Conservation (phyloP, 2,329 filamentous ascomycete genomes). For the Fusarium dlaminii region DNA sequence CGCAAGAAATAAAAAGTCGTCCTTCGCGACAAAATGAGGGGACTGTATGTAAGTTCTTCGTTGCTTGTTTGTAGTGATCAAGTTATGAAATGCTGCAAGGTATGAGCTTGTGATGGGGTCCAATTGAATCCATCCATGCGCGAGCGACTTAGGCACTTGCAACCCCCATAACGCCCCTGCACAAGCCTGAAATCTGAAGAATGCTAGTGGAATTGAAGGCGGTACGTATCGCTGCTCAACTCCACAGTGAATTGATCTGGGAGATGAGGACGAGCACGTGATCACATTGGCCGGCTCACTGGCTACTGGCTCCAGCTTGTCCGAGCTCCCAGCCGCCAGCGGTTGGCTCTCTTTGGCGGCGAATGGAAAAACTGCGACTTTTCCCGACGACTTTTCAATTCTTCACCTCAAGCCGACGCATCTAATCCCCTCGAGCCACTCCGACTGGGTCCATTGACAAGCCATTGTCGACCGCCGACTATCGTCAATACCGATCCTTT, state of each 20-base stretch:
- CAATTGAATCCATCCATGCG: constrained; percentile 29
- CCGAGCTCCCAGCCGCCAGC: constrained; percentile 48
- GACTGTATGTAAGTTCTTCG: constrained; percentile 6
- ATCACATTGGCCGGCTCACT: constrained; percentile 38
- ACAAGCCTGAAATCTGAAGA: constrained; percentile 7
- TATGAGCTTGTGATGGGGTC: constrained; percentile 29
- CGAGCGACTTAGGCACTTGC: constrained; percentile 14
- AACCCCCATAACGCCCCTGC: constrained; percentile 17
- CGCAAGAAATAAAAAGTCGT: neutral
- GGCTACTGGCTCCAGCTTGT: constrained; percentile 42
- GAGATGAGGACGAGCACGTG: constrained; percentile 34
- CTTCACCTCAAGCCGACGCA: constrained; percentile 52
- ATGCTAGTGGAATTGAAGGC: constrained; percentile 3
- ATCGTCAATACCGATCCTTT: constrained; percentile 48
- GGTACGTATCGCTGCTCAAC: constrained; percentile 7
- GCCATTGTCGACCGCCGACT: constrained; percentile 51
- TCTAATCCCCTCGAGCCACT: constrained; percentile 52
- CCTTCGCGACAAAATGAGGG: neutral
- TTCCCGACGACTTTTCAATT: constrained; percentile 57
- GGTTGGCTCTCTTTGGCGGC: constrained; percentile 34
- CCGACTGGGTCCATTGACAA: constrained; percentile 57
- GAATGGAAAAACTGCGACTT: constrained; percentile 58
- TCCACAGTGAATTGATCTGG: constrained; percentile 7
- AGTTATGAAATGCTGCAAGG: constrained; percentile 15
- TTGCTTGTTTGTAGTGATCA: constrained; percentile 21